Conservation (phyloP, 768 basidiomycete species). For the Asterophora lycoperdoides region DNA sequence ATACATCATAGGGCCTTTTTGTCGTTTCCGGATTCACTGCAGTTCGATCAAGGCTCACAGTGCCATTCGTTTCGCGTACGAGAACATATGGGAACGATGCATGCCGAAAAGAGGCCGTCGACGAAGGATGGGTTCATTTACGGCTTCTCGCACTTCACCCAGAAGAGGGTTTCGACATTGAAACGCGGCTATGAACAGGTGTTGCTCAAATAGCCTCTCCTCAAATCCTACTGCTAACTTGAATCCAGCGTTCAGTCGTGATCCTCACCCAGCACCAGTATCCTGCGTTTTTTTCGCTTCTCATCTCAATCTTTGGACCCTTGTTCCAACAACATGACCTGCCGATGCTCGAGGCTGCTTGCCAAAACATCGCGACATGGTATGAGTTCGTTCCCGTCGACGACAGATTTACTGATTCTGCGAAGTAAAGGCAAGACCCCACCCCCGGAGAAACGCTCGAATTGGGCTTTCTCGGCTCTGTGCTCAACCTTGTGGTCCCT, state of each 20-base stretch:
- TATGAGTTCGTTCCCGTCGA: constrained; percentile 33
- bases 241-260: constrained; percentile 66
- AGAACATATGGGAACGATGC: constrained; percentile 31
- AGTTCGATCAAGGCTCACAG: constrained; percentile 81
- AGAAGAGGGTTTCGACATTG: constrained; percentile 55
- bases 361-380: constrained; percentile 83
- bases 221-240: background rate
- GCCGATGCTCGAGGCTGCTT: constrained; percentile 81
- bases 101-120: constrained; percentile 29
- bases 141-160: constrained; percentile 75
- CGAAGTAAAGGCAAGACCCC: constrained; percentile 76
- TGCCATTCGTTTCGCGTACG: constrained; percentile 86
- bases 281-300: constrained; percentile 74
- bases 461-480: constrained; percentile 79
- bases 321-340: constrained; percentile 68
- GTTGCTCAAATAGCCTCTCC: constrained; percentile 8
- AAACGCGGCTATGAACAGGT: constrained; percentile 84
- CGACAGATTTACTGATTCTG: constrained; percentile 20
- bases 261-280: constrained; percentile 77
- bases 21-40: constrained; percentile 84
- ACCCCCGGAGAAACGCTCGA: constrained; percentile 62
- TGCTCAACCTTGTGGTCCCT: constrained; percentile 72
- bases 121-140: constrained; percentile 66
- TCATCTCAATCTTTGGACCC: constrained; percentile 68
- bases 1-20: constrained; percentile 69